phyloP scores from a whole-genome alignment of 805 yeast species.

The Soucietia sequanensis region DNA sequence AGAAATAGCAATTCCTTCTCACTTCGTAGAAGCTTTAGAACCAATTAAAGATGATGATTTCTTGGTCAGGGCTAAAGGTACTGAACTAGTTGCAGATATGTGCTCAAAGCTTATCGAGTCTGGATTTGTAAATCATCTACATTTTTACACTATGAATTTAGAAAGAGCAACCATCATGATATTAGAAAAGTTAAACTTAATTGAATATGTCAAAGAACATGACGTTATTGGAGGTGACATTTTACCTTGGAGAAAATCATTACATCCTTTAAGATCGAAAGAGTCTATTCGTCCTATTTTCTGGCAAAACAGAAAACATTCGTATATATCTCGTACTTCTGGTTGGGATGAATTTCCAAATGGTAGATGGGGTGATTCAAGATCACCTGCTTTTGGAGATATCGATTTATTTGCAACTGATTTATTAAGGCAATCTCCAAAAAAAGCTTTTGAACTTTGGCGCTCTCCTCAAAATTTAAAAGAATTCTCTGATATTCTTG shows the following conservation, averaged over 20 bases:
- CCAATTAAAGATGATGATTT: conserved; percentile 90
- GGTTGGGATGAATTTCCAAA: conserved; percentile 98
- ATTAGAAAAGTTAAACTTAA: conserved; percentile 66
- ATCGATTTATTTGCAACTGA: conserved; percentile 78
- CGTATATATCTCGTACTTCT: conserved; percentile 84
- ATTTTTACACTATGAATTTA: conserved; percentile 96
- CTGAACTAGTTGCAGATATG: conserved; percentile 79
- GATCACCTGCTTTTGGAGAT: conserved; percentile 96
- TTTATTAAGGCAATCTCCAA: conserved; percentile 77
- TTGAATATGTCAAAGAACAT: conserved; percentile 41
- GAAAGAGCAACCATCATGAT: conserved; percentile 90
- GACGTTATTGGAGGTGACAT: conserved; percentile 39
- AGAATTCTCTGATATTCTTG: conserved; percentile 64
- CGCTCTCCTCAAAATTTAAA: conserved; percentile 64
- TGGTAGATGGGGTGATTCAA: conserved; percentile 98
- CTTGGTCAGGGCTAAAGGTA: conserved; percentile 81
- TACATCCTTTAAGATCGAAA: conserved; percentile 73
- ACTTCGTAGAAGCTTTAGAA: conserved; percentile 66
- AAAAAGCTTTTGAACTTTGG: conserved; percentile 84
- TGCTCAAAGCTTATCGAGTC: conserved; percentile 69
- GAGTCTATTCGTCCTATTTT: conserved; percentile 92
- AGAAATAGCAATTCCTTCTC: conserved; percentile 73
- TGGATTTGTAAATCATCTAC: conserved; percentile 79
- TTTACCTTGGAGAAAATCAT: conserved; percentile 89
- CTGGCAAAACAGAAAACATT: conserved; percentile 91